These are phyloP conservation scores for Cydonia oblonga DNA, from an alignment of 331 rosid genomes.

Conservation along the genomic window DNA sequence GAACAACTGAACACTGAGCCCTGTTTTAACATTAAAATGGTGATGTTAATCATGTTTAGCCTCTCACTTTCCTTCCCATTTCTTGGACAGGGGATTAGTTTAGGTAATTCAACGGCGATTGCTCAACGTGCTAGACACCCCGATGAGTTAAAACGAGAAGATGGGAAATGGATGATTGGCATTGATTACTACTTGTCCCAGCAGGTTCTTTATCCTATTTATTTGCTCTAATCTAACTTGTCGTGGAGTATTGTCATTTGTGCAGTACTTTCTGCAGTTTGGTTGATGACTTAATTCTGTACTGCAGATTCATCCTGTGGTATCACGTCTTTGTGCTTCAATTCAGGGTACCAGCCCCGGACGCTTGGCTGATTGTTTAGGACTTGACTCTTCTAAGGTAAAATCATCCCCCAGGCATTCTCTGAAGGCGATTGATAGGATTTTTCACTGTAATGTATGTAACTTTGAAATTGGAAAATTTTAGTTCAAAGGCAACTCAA, in stretches of 20 bases:
- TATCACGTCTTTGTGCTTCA: slow-evolving; percentile 91
- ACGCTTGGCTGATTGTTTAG: slow-evolving; percentile 89
- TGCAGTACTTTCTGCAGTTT: not conserved
- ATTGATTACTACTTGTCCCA: slow-evolving; percentile 86
- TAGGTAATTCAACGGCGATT: slow-evolving; percentile 45
- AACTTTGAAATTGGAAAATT: slow-evolving; percentile 12
- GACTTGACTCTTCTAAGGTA: slow-evolving; percentile 90
- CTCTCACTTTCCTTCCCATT: slow-evolving; percentile 6
- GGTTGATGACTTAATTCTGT: slow-evolving; percentile 7
- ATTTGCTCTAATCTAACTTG: not conserved
- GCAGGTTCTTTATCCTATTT: slow-evolving; percentile 42
- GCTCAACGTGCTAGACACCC: slow-evolving; percentile 98
- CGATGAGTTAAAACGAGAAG: slow-evolving; percentile 77
- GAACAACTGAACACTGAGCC: slow-evolving; percentile 2
- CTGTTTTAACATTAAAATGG: slow-evolving; percentile 9
- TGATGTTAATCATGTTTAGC: slow-evolving; percentile 6
- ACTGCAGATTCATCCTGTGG: slow-evolving; percentile 87
- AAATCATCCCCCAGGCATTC: not conserved
- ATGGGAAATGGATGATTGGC: slow-evolving; percentile 90
- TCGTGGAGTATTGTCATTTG: not conserved
- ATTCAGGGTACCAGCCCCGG: slow-evolving; percentile 95
- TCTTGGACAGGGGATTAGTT: slow-evolving; percentile 53
- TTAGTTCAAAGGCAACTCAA: slow-evolving; percentile 68
- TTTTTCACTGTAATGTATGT: not conserved
- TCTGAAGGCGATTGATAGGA: not conserved